Base-by-base conservation (phyloP, 345 rosid species). In the Salix arbutifolia region DNA sequence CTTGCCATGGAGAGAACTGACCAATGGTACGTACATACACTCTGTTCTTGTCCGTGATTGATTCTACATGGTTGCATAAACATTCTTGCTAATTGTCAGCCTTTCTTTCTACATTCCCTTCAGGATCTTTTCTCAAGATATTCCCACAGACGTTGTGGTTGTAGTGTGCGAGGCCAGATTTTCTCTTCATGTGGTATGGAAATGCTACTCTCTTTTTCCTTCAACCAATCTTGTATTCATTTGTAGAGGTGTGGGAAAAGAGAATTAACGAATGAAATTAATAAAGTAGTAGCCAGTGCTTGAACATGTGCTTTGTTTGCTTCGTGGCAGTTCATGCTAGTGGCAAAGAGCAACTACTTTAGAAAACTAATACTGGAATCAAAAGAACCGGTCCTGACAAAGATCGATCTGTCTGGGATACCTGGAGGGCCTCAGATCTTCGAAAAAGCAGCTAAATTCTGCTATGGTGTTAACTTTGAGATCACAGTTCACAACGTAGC, bases 361-460 rank as follows among this genome's bases (percentile, higher is more conserved):
- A 89, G 99, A 70, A 90, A 86, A 60, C 75, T 91, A 61, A 91
- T 96, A 69, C 65, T 91, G 85, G 97, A 93, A 69, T 86, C 99
- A 1, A 81, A 88, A 17, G 94, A 86, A 61, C 61, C 85, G 0
- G 98, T 90, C 68, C 81, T 91, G 52, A 83, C 91, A 0, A 87
- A 82, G 76, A 87, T 96, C 68, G 64, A 88, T 68, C 84, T 96
- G 17, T 91, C 96, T 4, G 89, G 86, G 75, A 84, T 91, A 4
- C 98, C 99, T 0, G 99, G 99, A 52, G 99, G 99, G n/a, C 91
- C 97, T 0, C 94, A 96, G 83, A 90, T 88, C 74, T 91, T 96
- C 50, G 99, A 91, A 84, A 96, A 93, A 83, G 96, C 94, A 1
- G 98, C 96, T 0, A 96, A 93, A 23, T 96, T 96, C 86, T 96